A percentile compares a stretch with the other conserved stretches of the same genome.
Evolutionary conservation across 176 grass and related monocot genomes (phyloP).

Genomic region (Triticum turgidum): DNA sequence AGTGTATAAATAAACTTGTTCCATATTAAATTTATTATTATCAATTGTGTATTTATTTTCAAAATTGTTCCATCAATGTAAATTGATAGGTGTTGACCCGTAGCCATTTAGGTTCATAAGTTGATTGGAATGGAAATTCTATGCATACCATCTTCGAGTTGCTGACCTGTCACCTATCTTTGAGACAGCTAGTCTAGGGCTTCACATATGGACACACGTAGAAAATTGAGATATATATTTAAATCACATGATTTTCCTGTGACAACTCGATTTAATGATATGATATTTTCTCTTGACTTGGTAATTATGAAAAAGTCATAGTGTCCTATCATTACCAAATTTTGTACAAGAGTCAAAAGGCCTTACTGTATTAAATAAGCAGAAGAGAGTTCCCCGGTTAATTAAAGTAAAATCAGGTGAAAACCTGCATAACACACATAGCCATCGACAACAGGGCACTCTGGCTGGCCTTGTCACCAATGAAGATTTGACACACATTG

Average conservation of each 20-base stretch:
- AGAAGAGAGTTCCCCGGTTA: not conserved
- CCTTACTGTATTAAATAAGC: not conserved
- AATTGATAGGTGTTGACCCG: not conserved
- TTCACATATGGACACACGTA: not conserved
- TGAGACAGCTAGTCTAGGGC: not conserved
- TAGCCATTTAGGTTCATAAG: not conserved
- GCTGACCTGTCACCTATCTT: not conserved
- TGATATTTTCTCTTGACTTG: not conserved
- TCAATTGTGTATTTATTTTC: not conserved
- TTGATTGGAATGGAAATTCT: not conserved
- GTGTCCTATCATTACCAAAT: not conserved
- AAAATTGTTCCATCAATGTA: not conserved
- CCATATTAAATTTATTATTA: constrained; percentile 2
- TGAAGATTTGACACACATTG: not conserved
- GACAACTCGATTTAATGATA: not conserved
- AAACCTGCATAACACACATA: not conserved
- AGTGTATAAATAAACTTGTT: constrained; percentile 24
- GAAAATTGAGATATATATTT: not conserved
- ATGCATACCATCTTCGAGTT: constrained; percentile 7
- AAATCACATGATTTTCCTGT: not conserved
- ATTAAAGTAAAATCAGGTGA: not conserved
- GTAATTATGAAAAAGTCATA: not conserved
- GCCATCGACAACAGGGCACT: not conserved
- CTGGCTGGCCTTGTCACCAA: too few species aligned
- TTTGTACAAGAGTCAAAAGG: not conserved